Conservation (phyloP, 352 stramenopile genomes). For the Phytophthora chlamydospora region DNA sequence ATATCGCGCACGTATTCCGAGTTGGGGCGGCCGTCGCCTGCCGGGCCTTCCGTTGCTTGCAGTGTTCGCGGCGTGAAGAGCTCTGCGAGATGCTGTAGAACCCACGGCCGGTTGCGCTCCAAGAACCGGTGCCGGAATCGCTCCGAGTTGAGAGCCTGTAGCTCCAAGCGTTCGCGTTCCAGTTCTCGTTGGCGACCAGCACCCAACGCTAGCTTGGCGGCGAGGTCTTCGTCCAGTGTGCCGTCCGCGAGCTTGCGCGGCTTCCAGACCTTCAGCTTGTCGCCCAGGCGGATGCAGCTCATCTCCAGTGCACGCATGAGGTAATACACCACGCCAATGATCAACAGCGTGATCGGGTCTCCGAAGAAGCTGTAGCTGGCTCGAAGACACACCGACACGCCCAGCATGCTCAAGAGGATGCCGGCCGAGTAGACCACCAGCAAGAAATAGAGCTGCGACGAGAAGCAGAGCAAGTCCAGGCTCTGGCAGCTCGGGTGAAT, state of each 20-base stretch:
- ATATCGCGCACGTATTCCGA: constrained; percentile 96
- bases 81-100: constrained; percentile 96
- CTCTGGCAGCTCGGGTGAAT: constrained; percentile 93
- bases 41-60: constrained; percentile 46
- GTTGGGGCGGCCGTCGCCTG: constrained; percentile 62
- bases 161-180: constrained; percentile 95
- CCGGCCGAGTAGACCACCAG: constrained; percentile 82
- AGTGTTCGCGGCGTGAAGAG: constrained; percentile 95
- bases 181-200: constrained; percentile 94
- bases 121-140: constrained; percentile 97
- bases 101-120: constrained; percentile 96
- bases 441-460: constrained; percentile 94
- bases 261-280: constrained; percentile 92
- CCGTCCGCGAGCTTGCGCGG: constrained; percentile 89
- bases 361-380: constrained; percentile 93
- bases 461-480: constrained; percentile 96
- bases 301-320: constrained; percentile 76
- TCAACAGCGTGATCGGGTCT: constrained; percentile 91
- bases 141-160: constrained; percentile 97
- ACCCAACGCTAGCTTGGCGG: constrained; percentile 93
- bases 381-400: constrained; percentile 94
- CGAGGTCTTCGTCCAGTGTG: constrained; percentile 96
- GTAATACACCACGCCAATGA: constrained; percentile 85
- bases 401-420: constrained; percentile 93
- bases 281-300: constrained; percentile 66